phyloP scores from a whole-genome alignment of 345 rosid genomes.

The Anastatica hierochuntica region DNA sequence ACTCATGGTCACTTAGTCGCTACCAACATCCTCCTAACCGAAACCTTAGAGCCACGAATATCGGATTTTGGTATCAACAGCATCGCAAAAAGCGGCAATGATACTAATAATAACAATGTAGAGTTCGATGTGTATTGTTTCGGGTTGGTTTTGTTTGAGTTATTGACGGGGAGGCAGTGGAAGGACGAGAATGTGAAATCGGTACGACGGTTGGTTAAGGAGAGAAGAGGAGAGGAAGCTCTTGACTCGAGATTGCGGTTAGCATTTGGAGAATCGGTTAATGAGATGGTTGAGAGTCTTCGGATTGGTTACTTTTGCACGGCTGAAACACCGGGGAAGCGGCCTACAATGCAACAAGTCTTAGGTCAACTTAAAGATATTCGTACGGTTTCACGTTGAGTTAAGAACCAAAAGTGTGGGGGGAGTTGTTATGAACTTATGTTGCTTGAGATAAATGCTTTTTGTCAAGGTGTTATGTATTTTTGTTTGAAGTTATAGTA shows the following conservation, averaged over 20 bases:
- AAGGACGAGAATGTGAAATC: conserved; percentile 41
- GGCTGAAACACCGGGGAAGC: conserved; percentile 61
- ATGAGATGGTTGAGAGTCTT: conserved; percentile 74
- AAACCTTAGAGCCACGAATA: conserved; percentile 64
- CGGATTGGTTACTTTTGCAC: conserved; percentile 77
- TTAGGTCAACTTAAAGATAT: conserved; percentile 79
- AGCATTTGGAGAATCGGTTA: conserved; percentile 38
- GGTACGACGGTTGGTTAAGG: conserved; percentile 58
- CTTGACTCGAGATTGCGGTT: conserved; percentile 53
- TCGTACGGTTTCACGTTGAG: conserved; percentile 30
- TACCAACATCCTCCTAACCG: conserved; percentile 66
- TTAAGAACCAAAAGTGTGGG: not conserved
- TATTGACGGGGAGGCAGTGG: conserved; percentile 60
- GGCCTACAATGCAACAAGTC: conserved; percentile 93
- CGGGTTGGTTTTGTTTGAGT: conserved; percentile 62
- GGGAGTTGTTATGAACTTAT: not conserved
- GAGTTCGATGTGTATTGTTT: conserved; percentile 60
- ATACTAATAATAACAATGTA: not conserved
- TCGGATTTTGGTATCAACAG: conserved; percentile 55
- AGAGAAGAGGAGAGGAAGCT: conserved; percentile 47
- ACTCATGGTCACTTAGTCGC: conserved; percentile 73
- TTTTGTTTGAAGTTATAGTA: too few relatives aligned
- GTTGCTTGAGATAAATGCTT: not conserved
- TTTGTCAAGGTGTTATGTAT: too few relatives aligned
- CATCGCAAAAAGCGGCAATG: conserved; percentile 1